Evolutionary conservation across 768 basidiomycete species (phyloP).

Genomic region (Lactifluus volemus): DNA sequence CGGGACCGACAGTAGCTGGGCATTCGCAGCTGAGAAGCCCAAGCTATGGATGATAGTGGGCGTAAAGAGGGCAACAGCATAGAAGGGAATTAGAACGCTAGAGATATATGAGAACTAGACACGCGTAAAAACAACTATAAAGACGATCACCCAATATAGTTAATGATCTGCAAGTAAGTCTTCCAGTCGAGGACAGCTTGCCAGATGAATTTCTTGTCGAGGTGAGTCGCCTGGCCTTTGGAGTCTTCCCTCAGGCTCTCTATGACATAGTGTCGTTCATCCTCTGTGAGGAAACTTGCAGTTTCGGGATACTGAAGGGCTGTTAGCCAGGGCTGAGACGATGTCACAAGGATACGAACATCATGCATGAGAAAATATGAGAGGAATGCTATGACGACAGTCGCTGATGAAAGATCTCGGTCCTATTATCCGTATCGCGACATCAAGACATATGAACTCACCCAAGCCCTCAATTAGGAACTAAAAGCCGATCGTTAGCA

Average conservation of each 20-base stretch:
- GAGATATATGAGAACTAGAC: neutral
- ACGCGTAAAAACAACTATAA: neutral
- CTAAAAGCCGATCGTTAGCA: conserved; percentile 19
- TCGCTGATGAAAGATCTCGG: neutral
- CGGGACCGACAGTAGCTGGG: conserved; percentile 33
- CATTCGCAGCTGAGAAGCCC: conserved; percentile 39
- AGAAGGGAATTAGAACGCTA: conserved; percentile 39
- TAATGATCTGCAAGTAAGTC: conserved; percentile 29
- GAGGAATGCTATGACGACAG: conserved; percentile 31
- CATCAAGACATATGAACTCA: neutral
- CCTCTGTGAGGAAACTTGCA: conserved; percentile 33
- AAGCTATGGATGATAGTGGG: conserved; percentile 30
- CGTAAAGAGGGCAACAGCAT: conserved; percentile 33
- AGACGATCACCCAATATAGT: conserved; percentile 26
- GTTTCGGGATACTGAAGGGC: conserved; percentile 33
- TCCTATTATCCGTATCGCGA: neutral
- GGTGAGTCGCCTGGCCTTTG: conserved; percentile 27
- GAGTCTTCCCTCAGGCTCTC: conserved; percentile 25
- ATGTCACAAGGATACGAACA: conserved; percentile 20
- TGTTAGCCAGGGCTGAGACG: neutral
- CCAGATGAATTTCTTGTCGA: conserved; percentile 29
- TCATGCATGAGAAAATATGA: conserved; percentile 36
- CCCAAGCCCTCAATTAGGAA: conserved; percentile 40
- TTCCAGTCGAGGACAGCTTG: conserved; percentile 27
- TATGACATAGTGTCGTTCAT: conserved; percentile 28